Conservation (phyloP, 2,329 filamentous ascomycete genomes). For the Colletotrichum liaoningense region DNA sequence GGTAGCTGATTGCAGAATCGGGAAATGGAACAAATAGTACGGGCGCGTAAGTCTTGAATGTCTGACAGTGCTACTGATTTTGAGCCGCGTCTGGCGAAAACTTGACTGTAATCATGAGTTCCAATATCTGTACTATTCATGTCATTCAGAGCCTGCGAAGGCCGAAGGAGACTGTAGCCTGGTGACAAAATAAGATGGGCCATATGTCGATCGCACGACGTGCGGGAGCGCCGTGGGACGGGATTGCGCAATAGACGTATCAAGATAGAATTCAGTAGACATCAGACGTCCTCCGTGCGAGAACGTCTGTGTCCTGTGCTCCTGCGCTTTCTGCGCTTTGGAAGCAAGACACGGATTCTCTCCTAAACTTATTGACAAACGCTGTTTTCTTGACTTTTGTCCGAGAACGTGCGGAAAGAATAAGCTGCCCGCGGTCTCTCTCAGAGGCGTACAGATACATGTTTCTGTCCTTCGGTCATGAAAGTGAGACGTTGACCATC, state of each 20-base stretch:
- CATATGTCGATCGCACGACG: background rate
- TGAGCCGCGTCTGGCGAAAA: background rate
- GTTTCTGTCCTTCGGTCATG: background rate
- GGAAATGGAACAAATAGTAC: background rate
- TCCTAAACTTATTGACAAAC: background rate
- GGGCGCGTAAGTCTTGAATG: background rate
- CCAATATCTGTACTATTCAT: background rate
- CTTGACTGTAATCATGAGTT: background rate
- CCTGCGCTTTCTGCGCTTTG: background rate
- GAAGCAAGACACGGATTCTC: background rate
- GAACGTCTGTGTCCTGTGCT: background rate
- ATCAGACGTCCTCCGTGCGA: background rate
- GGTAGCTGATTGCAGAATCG: constrained; percentile 35
- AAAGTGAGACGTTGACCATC: background rate
- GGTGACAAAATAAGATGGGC: background rate
- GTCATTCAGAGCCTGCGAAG: background rate
- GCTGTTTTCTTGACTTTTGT: background rate
- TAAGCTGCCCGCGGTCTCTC: background rate
- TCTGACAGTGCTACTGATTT: background rate
- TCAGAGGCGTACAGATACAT: background rate
- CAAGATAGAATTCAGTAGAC: background rate
- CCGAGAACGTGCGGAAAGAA: background rate
- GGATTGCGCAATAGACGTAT: background rate
- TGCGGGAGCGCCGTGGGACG: background rate
- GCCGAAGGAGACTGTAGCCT: background rate